Conservation (phyloP, 306 rosid genomes). For the Begonia peltatifolia region DNA sequence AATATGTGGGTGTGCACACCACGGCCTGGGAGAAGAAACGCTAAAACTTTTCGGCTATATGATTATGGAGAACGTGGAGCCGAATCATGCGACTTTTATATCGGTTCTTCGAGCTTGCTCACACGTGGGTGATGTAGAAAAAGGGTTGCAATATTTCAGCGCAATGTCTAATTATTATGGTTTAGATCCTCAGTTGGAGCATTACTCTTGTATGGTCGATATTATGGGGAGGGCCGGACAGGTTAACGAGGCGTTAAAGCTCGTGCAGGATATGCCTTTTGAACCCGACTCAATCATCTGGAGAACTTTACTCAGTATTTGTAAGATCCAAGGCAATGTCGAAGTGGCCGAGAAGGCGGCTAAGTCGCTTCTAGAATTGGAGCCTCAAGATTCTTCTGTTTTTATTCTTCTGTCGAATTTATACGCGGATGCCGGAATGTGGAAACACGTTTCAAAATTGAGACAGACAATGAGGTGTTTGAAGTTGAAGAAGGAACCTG, state of each 20-base stretch:
- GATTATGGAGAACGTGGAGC: conserved; percentile 53
- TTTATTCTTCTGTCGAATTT: conserved; percentile 56
- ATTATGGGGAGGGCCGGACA: conserved; percentile 71
- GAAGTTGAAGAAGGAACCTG: conserved; percentile 69
- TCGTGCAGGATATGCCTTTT: conserved; percentile 67
- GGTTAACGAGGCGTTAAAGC: conserved; percentile 44
- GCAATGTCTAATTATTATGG: conserved; percentile 44
- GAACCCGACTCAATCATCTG: conserved; percentile 68
- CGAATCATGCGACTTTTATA: conserved; percentile 62
- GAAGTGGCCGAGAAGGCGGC: conserved; percentile 70
- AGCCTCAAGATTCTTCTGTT: conserved; percentile 71
- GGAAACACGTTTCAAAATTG: conserved; percentile 57
- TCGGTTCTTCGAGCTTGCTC: conserved; percentile 84
- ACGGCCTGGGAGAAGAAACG: conserved; percentile 69
- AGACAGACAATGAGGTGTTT: conserved; percentile 53
- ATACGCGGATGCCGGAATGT: conserved; percentile 62
- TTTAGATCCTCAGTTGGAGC: conserved; percentile 68
- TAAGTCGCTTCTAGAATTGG: conserved; percentile 33
- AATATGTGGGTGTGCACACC: conserved; percentile 74
- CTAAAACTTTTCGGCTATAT: conserved; percentile 50
- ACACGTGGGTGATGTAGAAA: conserved; percentile 53
- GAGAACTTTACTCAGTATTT: conserved; percentile 68
- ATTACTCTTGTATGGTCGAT: conserved; percentile 82
- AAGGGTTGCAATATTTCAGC: conserved; percentile 39
- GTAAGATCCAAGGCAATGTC: conserved; percentile 64